Percentiles rank a stretch among this genome's conserved stretches.
Conservation (phyloP, 768 basidiomycete genomes). For the Podaxis sp. region DNA sequence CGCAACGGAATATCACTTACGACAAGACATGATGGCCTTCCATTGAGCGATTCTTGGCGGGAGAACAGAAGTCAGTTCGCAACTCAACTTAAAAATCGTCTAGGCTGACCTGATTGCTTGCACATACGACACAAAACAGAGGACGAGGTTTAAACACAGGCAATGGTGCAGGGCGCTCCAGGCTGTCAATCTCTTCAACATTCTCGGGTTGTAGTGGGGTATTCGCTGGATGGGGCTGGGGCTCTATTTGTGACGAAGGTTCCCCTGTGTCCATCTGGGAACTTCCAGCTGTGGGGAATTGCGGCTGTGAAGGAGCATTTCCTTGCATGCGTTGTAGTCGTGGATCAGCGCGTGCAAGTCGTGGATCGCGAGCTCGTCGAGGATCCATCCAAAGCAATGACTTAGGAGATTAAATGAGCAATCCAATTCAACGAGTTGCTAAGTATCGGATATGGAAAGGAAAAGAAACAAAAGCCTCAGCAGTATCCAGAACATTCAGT, state of each 20-base stretch:
- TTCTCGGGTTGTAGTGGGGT: constrained; percentile 12
- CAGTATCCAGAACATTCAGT: constrained; percentile 93
- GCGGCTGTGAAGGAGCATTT: constrained; percentile 11
- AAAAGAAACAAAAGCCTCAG: constrained; percentile 52
- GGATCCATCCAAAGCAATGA: constrained; percentile 61
- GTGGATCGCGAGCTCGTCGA: constrained; percentile 76
- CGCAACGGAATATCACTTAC: constrained; percentile 48
- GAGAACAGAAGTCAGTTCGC: constrained; percentile 17
- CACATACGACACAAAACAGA: constrained; percentile 96
- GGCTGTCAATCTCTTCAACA: background rate
- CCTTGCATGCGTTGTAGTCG: constrained; percentile 50
- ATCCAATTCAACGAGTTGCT: background rate
- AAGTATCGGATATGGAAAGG: background rate
- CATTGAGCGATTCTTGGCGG: constrained; percentile 90
- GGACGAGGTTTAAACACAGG: constrained; percentile 64
- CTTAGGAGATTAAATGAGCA: constrained; percentile 15
- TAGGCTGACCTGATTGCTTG: constrained; percentile 88
- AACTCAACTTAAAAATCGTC: constrained; percentile 8
- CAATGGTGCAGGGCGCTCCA: background rate
- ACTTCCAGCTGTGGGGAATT: constrained; percentile 15
- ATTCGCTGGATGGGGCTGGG: constrained; percentile 7
- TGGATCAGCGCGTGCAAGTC: constrained; percentile 69
- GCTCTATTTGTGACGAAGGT: background rate
- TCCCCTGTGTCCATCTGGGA: constrained; percentile 6
- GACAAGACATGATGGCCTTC: constrained; percentile 90